Conservation (phyloP, 495 filamentous ascomycete genomes). For the Penicillium odoratum region DNA sequence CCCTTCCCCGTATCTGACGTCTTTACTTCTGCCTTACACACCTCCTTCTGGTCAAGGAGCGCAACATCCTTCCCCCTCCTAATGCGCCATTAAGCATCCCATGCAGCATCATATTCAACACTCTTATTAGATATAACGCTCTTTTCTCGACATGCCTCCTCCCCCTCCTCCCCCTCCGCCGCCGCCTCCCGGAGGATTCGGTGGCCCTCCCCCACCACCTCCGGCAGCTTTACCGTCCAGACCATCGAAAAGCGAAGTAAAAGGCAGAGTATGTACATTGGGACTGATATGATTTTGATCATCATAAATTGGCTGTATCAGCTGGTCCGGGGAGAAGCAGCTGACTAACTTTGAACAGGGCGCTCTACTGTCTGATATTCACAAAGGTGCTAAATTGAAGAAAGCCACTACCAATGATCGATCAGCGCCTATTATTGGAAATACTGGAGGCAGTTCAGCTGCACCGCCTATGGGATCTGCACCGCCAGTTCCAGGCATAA, state of each 20-base stretch:
- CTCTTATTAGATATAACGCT: conserved; percentile 9
- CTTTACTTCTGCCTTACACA: conserved; percentile 29
- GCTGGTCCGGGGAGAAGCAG: not conserved
- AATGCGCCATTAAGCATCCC: conserved; percentile 9
- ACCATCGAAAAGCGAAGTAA: conserved; percentile 46
- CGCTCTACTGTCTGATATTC: conserved; percentile 86
- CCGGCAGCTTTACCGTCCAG: conserved; percentile 52
- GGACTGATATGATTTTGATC: not conserved
- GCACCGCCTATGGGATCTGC: conserved; percentile 67
- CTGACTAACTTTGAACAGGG: conserved; percentile 57
- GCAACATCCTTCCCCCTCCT: conserved; percentile 7
- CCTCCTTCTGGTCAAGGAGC: conserved; percentile 26
- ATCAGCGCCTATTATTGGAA: conserved; percentile 73
- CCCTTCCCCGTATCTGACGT: conserved; percentile 33
- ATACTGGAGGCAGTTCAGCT: conserved; percentile 52
- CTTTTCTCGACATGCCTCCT: conserved; percentile 54
- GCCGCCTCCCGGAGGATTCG: conserved; percentile 60
- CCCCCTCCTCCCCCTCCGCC: conserved; percentile 73
- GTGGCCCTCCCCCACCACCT: conserved; percentile 67
- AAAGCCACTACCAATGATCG: conserved; percentile 94
- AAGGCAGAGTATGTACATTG: conserved; percentile 54
- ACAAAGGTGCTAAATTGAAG: conserved; percentile 76
- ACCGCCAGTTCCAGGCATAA: conserved; percentile 74
- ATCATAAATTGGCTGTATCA: not conserved
- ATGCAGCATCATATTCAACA: conserved; percentile 9